These are phyloP conservation scores for Botrytis tulipae DNA, from an alignment of 2,329 filamentous ascomycete genomes.

Conservation along the genomic window DNA sequence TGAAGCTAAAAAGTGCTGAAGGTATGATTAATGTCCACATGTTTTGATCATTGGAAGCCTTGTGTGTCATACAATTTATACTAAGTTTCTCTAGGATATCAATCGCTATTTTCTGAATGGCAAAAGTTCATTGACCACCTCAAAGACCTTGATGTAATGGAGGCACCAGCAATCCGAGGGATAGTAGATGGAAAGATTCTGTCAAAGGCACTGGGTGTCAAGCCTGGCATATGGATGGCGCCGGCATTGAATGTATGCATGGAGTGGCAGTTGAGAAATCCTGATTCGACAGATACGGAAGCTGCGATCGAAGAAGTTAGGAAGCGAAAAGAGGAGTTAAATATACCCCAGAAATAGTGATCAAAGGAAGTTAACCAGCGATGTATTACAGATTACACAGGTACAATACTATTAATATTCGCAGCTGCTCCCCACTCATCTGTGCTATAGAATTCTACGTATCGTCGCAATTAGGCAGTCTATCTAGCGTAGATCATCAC, in stretches of 20 bases:
- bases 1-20: conserved; percentile 39
- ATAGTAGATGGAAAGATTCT: conserved; percentile 76
- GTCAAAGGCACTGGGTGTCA: conserved; percentile 61
- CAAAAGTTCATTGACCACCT: conserved; percentile 56
- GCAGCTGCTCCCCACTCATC: neutral
- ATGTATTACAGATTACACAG: neutral
- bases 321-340: conserved; percentile 34
- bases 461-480: neutral
- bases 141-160: conserved; percentile 53
- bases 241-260: conserved; percentile 75
- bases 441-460: neutral
- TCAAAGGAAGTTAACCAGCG: neutral
- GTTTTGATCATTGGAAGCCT: neutral
- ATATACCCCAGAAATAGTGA: conserved; percentile 30
- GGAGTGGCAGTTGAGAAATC: conserved; percentile 85
- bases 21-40: neutral
- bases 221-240: conserved; percentile 81
- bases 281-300: conserved; percentile 57
- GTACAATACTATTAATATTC: neutral
- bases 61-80: no score
- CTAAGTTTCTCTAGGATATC: conserved; percentile 27
- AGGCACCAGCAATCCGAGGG: conserved; percentile 57
- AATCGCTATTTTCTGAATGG: conserved; percentile 50
- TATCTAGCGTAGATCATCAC: neutral
- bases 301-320: conserved; percentile 61